These are phyloP conservation scores for Chaetomidium leptoderma DNA, from an alignment of 495 filamentous ascomycete genomes.

Conservation along the genomic window DNA sequence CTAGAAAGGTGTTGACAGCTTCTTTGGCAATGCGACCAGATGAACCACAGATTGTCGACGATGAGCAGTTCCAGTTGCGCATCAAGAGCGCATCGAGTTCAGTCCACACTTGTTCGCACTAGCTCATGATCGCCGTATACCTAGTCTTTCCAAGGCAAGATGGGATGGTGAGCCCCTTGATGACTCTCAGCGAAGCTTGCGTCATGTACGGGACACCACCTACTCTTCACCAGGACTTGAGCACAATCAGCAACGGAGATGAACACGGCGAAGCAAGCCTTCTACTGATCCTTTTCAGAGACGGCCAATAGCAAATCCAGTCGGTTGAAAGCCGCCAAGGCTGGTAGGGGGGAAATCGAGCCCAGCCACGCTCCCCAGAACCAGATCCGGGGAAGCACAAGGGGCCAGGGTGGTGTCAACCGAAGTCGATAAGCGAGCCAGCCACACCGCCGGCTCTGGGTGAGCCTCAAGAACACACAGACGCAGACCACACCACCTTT, in stretches of 20 bases:
- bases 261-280: not conserved
- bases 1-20: not conserved
- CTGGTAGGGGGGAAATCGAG: not conserved
- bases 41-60: not conserved
- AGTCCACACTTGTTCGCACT: not conserved
- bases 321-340: not conserved
- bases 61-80: not conserved
- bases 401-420: not conserved
- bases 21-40: not conserved
- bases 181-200: too few relatives aligned
- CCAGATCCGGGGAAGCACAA: conserved; percentile 16
- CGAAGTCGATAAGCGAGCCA: conserved; percentile 10
- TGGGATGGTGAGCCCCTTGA: too few relatives aligned
- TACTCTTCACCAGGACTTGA: too few relatives aligned
- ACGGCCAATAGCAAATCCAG: not conserved
- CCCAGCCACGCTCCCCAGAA: too few relatives aligned
- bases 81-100: too few relatives aligned
- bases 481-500: not conserved
- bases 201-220: too few relatives aligned
- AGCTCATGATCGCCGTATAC: not conserved
- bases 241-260: not conserved
- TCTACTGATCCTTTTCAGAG: too few relatives aligned
- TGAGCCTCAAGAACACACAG: conserved; percentile 4
- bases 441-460: not conserved
- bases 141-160: not conserved